These are phyloP conservation scores for Mucor piriformis DNA, from an alignment of 371 early-diverging fungal genomes.

Conservation along the genomic window DNA sequence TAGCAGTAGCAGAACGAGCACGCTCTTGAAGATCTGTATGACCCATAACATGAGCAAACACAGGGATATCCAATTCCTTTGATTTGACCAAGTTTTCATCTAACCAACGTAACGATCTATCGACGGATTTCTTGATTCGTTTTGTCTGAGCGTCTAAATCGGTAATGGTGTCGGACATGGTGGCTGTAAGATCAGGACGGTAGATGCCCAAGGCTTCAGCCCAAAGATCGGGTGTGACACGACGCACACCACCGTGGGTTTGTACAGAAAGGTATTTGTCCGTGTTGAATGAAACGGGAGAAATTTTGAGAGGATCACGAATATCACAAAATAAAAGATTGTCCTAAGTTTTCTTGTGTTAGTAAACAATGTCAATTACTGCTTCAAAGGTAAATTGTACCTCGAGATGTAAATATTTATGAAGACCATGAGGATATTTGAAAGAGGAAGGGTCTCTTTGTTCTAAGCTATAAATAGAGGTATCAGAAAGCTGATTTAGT, in stretches of 20 bases:
- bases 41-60: slow-evolving; percentile 66
- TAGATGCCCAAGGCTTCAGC: slow-evolving; percentile 49
- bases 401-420: slow-evolving; percentile 59
- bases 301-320: slow-evolving; percentile 60
- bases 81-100: slow-evolving; percentile 36
- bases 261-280: slow-evolving; percentile 69
- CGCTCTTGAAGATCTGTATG: slow-evolving; percentile 58
- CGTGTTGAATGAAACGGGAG: slow-evolving; percentile 55
- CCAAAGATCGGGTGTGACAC: slow-evolving; percentile 59
- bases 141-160: slow-evolving; percentile 57
- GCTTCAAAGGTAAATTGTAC: slow-evolving; percentile 15
- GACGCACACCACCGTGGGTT: slow-evolving; percentile 69
- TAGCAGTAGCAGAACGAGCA: slow-evolving; percentile 55
- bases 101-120: slow-evolving; percentile 69
- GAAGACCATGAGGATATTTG: slow-evolving; percentile 57
- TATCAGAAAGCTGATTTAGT: not conserved
- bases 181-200: slow-evolving; percentile 57
- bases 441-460: slow-evolving; percentile 49
- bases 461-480: slow-evolving; percentile 37
- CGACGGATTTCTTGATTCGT: slow-evolving; percentile 67
- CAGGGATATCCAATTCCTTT: slow-evolving; percentile 38
- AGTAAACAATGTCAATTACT: not conserved
- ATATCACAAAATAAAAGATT: slow-evolving; percentile 64
- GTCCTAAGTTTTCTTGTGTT: slow-evolving; percentile 28
- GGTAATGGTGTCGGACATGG: slow-evolving; percentile 49